Evolutionary conservation across 176 grass and related monocot species (phyloP), one percentile per base, ranked within the genome.

Genomic region (Cymbopogon citratus): DNA sequence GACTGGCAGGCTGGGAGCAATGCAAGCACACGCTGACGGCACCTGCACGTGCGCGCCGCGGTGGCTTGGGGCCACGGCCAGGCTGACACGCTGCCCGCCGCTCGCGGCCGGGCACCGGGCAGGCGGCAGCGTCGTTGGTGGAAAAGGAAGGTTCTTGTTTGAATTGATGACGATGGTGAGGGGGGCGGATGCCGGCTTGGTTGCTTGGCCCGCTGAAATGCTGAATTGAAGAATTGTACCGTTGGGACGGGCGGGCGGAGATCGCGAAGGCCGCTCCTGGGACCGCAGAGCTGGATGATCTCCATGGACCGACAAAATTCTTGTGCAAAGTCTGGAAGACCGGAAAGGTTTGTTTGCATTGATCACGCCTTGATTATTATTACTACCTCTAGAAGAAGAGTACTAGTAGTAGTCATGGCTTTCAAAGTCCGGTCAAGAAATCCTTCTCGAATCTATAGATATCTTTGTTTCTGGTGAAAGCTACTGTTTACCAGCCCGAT

Each of bases 31-130:
- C n/a, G n/a, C n/a, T n/a, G 15, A 19, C 48, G 48, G 48, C 16
- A 51, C 5, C 16, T 51, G 24, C 77, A 75, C 46, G 77, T 60
- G 45, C 60, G 34, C 0, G n/a, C 84, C 76, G 33, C 84, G 70
- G 69, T 74, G 82, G 82, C 79, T 52, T 63, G 68, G 67, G 51
- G 14, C 46, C 15, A 15, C 15, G 45, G 5, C 39, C 75, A 78
- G 52, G 38, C 83, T 27, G 66, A 16, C 83, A 36, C 56, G 41
- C 65, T 33, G 74, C 19, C 19, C 43, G 31, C 29, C 36, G 34
- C 34, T 3, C 35, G 81, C 79, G 12, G 31, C n/a, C 81, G 21
- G n/a, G n/a, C n/a, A n/a, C n/a, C n/a, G n/a, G n/a, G 64, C 69
- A 1, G 4, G 35, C 67, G 39, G 60, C 69, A 1, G 1, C 60